These are phyloP conservation scores for Hibiscus syriacus DNA, from an alignment of 345 rosid genomes.

Conservation along the genomic window DNA sequence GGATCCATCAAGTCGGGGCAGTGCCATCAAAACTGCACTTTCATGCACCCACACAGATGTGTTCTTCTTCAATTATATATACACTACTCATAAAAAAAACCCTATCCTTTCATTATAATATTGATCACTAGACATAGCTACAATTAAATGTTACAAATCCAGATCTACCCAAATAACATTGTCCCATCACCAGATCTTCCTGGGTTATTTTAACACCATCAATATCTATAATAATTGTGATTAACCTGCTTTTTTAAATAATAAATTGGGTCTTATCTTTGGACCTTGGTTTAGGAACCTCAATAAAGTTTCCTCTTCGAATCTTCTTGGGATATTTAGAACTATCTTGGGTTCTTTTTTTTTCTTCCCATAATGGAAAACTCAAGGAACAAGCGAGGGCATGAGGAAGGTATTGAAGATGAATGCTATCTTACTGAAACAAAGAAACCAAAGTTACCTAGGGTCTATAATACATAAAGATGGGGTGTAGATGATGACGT, in stretches of 20 bases:
- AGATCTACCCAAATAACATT: slow-evolving; percentile 13
- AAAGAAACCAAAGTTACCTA: slow-evolving; percentile 66
- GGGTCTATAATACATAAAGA: no score
- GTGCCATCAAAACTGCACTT: slow-evolving; percentile 24
- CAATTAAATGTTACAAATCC: background rate
- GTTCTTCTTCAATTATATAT: background rate
- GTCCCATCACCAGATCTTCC: slow-evolving; percentile 9
- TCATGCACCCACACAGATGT: slow-evolving; percentile 30
- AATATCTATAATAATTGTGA: slow-evolving; percentile 14
- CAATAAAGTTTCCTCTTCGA: slow-evolving; percentile 20
- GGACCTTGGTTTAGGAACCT: slow-evolving; percentile 8
- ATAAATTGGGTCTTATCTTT: background rate
- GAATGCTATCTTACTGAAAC: slow-evolving; percentile 41
- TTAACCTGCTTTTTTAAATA: background rate
- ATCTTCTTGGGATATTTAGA: slow-evolving; percentile 29
- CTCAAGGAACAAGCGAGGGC: slow-evolving; percentile 57
- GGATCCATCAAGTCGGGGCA: no score
- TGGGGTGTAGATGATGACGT: no score
- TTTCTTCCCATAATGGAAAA: slow-evolving; percentile 68
- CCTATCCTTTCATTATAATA: background rate
- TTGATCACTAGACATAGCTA: slow-evolving; percentile 3
- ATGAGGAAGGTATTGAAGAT: slow-evolving; percentile 44
- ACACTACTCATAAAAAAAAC: background rate
- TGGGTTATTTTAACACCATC: slow-evolving; percentile 1
- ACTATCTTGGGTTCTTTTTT: slow-evolving; percentile 13